These are phyloP conservation scores for Hyaloscypha hepaticicola DNA, from an alignment of 495 filamentous ascomycete species.

Conservation along the genomic window DNA sequence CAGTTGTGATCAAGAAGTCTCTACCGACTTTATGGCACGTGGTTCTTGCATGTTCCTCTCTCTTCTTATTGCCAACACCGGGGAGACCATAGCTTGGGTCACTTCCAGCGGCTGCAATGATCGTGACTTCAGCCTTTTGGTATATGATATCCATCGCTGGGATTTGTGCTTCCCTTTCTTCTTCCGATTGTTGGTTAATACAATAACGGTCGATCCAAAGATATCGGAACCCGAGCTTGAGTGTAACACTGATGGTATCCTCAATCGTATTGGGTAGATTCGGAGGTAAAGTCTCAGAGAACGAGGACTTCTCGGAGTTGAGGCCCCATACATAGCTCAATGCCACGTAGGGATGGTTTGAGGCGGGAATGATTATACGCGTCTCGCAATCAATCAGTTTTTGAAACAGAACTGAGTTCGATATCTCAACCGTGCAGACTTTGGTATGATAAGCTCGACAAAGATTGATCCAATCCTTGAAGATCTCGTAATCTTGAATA, in stretches of 20 bases:
- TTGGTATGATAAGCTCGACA: constrained; percentile 4
- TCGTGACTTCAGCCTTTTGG: constrained; percentile 28
- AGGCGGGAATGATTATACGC: neutral
- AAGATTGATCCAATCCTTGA: constrained; percentile 10
- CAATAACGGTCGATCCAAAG: constrained; percentile 36
- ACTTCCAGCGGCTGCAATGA: constrained; percentile 36
- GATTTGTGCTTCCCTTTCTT: constrained; percentile 32
- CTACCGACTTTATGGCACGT: constrained; percentile 9
- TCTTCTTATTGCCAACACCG: constrained; percentile 25
- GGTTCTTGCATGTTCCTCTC: neutral
- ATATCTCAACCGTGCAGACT: constrained; percentile 4
- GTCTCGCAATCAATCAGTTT: constrained; percentile 15
- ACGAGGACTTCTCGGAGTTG: neutral
- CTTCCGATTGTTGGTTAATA: constrained; percentile 21
- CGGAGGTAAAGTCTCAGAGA: neutral
- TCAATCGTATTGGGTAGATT: constrained; percentile 12
- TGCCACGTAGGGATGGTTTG: constrained; percentile 5
- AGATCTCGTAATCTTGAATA: neutral
- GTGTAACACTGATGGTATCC: constrained; percentile 28
- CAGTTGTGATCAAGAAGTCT: neutral
- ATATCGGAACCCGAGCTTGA: constrained; percentile 29
- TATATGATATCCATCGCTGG: constrained; percentile 37
- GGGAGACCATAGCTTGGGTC: constrained; percentile 34
- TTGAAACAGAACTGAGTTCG: neutral
- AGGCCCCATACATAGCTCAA: constrained; percentile 17